phyloP scores from a whole-genome alignment of 177 flowering plant species.

The Vitis hybrid region DNA sequence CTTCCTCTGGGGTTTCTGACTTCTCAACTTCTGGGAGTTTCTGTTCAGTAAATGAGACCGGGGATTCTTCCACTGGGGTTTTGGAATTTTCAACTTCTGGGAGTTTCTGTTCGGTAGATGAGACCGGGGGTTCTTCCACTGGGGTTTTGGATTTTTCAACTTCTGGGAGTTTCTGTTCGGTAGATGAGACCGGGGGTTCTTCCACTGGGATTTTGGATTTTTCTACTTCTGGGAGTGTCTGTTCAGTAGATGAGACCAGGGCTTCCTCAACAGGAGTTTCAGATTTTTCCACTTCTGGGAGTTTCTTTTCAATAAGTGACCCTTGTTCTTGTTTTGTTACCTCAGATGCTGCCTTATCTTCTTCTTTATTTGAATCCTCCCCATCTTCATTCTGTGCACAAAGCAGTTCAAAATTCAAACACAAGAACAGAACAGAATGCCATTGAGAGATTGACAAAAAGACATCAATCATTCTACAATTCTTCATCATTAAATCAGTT shows the following conservation, averaged over 20 bases:
- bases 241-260: neutral
- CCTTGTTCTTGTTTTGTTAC: neutral
- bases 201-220: neutral
- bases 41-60: too few species aligned
- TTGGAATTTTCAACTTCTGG: too few species aligned
- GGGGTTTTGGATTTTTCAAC: too few species aligned
- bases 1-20: too few species aligned
- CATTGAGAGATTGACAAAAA: neutral
- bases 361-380: constrained; percentile 11
- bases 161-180: neutral
- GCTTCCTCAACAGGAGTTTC: neutral
- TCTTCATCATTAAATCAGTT: too few species aligned
- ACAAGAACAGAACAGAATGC: too few species aligned
- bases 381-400: constrained; percentile 20
- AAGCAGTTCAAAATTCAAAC: neutral
- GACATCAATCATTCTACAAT: neutral
- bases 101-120: too few species aligned
- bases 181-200: neutral
- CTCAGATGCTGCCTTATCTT: constrained; percentile 3
- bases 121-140: too few species aligned
- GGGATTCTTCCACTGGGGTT: too few species aligned
- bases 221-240: neutral
- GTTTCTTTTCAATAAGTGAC: constrained; percentile 6
- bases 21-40: too few species aligned
- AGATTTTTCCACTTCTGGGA: neutral